A percentile compares a stretch with the other conserved stretches of the same genome.
Evolutionary conservation across 2,329 filamentous ascomycete genomes (phyloP).

Genomic region (Aspergillus quadricinctus): DNA sequence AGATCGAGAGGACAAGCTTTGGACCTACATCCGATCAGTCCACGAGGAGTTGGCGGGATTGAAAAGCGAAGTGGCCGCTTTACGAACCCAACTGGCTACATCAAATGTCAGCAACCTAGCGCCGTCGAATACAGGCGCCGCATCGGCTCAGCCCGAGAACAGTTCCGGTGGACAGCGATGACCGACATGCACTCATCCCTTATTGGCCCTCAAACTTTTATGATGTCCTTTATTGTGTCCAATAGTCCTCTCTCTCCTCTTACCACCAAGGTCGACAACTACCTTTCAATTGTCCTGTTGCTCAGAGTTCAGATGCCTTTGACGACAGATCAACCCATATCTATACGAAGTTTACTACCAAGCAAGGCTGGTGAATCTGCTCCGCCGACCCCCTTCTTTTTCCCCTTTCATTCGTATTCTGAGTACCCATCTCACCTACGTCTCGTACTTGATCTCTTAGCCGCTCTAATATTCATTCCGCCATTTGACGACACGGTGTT

Average conservation of each 20-base stretch:
- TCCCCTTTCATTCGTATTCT: neutral
- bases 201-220: too few relatives aligned
- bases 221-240: neutral
- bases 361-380: neutral
- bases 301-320: neutral
- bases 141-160: conserved; percentile 12
- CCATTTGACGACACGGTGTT: neutral
- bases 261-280: neutral
- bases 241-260: neutral
- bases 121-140: conserved; percentile 11
- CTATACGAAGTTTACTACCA: neutral
- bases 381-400: neutral
- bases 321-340: neutral
- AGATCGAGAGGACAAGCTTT: conserved; percentile 38
- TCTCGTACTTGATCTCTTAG: neutral
- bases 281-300: neutral
- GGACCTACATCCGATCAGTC: conserved; percentile 41
- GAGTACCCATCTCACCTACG: neutral
- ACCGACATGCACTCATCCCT: neutral
- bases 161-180: conserved; percentile 13
- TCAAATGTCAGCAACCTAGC: conserved; percentile 21
- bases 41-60: conserved; percentile 39
- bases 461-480: neutral
- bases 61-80: conserved; percentile 38
- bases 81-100: conserved; percentile 39